These are phyloP conservation scores for Sambucus nigra DNA, from an alignment of 129 eudicot species.

Conservation along the genomic window DNA sequence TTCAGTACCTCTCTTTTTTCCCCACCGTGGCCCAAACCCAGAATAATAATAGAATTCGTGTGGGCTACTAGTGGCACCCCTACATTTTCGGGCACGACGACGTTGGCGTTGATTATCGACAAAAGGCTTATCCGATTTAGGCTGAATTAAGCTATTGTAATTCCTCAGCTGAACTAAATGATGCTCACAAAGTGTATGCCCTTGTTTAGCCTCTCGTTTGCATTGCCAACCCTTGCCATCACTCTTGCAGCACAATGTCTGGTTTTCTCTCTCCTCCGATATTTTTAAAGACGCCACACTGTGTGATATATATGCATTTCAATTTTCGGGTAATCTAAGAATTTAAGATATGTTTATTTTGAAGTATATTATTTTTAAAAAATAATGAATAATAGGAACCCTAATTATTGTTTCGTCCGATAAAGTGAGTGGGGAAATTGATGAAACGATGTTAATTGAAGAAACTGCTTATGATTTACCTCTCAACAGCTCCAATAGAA, in stretches of 20 bases:
- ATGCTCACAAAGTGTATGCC: slow-evolving; percentile 33
- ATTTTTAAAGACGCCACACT: slow-evolving; percentile 2
- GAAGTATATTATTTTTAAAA: neutral
- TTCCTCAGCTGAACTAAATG: slow-evolving; percentile 21
- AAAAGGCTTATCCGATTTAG: slow-evolving; percentile 4
- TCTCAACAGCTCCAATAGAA: neutral
- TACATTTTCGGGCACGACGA: slow-evolving; percentile 21
- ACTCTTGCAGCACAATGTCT: slow-evolving; percentile 30
- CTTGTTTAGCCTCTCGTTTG: slow-evolving; percentile 28
- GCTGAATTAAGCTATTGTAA: slow-evolving; percentile 8
- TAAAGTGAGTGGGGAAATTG: neutral
- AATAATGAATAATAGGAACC: too few relatives aligned
- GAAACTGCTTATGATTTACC: neutral
- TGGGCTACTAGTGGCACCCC: slow-evolving; percentile 22
- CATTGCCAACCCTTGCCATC: slow-evolving; percentile 59
- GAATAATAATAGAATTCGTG: slow-evolving; percentile 56
- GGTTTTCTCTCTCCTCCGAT: neutral
- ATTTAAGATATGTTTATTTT: neutral
- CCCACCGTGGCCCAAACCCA: slow-evolving; percentile 87
- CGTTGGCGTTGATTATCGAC: slow-evolving; percentile 8
- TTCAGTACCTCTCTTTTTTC: slow-evolving; percentile 39
- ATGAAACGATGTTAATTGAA: neutral
- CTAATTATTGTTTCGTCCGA: neutral
- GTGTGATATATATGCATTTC: too few relatives aligned
- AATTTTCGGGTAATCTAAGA: neutral